A percentile compares a stretch with the other conserved stretches of the same genome.
Evolutionary conservation across 371 early-diverging fungal species (phyloP).

Genomic region (Thermomucor indicae-seudaticae): DNA sequence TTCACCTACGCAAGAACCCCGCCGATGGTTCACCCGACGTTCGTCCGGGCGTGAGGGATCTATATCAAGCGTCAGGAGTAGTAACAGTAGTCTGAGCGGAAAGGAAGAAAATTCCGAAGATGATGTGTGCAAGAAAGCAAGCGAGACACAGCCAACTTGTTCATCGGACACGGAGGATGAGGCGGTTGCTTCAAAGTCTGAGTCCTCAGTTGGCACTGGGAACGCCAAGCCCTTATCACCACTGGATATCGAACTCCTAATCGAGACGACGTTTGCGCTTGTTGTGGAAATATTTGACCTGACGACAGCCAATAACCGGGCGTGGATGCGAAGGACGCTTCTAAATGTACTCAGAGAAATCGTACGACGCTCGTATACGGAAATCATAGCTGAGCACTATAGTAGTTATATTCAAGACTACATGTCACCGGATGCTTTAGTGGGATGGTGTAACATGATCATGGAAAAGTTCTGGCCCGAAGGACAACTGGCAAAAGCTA

Average conservation of each 20-base stretch:
- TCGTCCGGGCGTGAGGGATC: constrained; percentile 24
- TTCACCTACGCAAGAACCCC: constrained; percentile 9
- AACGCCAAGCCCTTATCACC: constrained; percentile 22
- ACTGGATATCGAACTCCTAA: constrained; percentile 40
- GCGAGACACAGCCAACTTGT: too few species aligned
- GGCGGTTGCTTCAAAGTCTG: not conserved
- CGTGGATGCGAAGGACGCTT: constrained; percentile 43
- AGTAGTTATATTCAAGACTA: constrained; percentile 29
- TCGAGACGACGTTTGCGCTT: constrained; percentile 45
- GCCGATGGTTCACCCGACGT: constrained; percentile 10
- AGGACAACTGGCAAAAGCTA: constrained; percentile 14
- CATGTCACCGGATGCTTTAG: constrained; percentile 33
- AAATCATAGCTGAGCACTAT: constrained; percentile 38
- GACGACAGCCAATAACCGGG: constrained; percentile 39
- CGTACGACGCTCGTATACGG: constrained; percentile 42
- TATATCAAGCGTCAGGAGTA: constrained; percentile 15
- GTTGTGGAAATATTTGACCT: constrained; percentile 44
- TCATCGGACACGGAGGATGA: too few species aligned
- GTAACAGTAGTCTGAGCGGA: constrained; percentile 3
- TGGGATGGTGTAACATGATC: constrained; percentile 15
- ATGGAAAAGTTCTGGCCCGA: constrained; percentile 39
- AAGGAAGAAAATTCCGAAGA: not conserved
- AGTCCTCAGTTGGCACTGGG: not conserved
- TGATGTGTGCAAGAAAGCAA: too few species aligned
- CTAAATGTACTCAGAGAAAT: constrained; percentile 40